A percentile compares a stretch with the other conserved stretches of the same genome.
phyloP scores from a whole-genome alignment of 2,329 filamentous ascomycete genomes.

The Metarhizium robertsii region DNA sequence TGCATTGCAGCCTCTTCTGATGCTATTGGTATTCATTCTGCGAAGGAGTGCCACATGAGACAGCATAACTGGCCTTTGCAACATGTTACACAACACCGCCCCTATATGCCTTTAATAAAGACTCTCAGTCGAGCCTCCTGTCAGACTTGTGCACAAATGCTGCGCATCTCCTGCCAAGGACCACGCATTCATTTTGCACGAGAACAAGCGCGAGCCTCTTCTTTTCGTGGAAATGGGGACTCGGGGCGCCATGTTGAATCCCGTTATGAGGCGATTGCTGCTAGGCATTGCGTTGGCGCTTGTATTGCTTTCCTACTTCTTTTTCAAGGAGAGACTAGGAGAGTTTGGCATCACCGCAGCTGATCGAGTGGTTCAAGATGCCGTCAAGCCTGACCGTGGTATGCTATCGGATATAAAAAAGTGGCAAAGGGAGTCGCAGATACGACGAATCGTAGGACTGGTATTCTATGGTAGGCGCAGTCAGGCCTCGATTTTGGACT shows the following conservation, averaged over 20 bases:
- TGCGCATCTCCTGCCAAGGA: too few relatives aligned
- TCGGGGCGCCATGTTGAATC: background rate
- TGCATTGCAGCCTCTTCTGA: too few relatives aligned
- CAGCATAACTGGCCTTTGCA: too few relatives aligned
- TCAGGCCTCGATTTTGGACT: conserved; percentile 36
- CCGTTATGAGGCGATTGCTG: background rate
- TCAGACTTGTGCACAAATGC: too few relatives aligned
- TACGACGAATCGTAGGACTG: conserved; percentile 30
- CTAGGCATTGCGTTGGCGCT: background rate
- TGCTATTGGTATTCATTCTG: too few relatives aligned
- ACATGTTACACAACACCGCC: too few relatives aligned
- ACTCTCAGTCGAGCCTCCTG: too few relatives aligned
- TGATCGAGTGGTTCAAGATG: background rate
- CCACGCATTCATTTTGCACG: too few relatives aligned
- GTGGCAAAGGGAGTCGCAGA: background rate
- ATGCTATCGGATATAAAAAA: background rate
- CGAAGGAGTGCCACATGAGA: too few relatives aligned
- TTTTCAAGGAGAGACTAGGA: background rate
- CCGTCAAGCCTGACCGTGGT: background rate
- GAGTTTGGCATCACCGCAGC: background rate
- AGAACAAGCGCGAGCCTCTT: too few relatives aligned
- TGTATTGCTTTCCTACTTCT: background rate
- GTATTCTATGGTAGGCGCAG: conserved; percentile 36
- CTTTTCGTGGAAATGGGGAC: too few relatives aligned
- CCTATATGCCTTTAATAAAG: too few relatives aligned